Percentiles rank a stretch among this genome's conserved stretches.
Conservation (phyloP, 331 rosid genomes). For the Prunus yedoensis region DNA sequence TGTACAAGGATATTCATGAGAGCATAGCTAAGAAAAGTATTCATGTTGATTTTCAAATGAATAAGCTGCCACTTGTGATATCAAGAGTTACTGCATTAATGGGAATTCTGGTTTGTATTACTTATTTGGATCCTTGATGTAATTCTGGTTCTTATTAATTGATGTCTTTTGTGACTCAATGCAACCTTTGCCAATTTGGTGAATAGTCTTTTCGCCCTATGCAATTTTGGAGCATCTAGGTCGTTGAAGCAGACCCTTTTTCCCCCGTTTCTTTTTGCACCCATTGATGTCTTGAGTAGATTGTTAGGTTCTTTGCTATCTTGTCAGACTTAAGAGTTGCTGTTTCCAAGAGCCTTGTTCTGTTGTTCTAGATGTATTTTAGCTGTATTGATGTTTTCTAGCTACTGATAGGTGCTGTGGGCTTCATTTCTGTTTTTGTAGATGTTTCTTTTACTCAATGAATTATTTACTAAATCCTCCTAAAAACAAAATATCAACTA, state of each 20-base stretch:
- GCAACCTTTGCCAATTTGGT: not conserved
- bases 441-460: not conserved
- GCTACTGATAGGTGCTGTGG: not conserved
- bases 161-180: not conserved
- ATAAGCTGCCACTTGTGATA: slow-evolving; percentile 79
- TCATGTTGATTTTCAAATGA: slow-evolving; percentile 46
- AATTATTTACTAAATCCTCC: too few species aligned
- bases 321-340: not conserved
- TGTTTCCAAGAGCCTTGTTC: not conserved
- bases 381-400: not conserved
- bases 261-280: not conserved
- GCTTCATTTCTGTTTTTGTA: not conserved
- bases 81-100: slow-evolving; percentile 82
- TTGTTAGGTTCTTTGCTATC: not conserved
- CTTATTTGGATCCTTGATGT: not conserved
- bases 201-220: not conserved
- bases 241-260: not conserved
- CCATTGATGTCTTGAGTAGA: not conserved
- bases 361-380: not conserved
- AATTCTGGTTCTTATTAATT: not conserved
- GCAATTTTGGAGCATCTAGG: not conserved
- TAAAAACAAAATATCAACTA: too few species aligned
- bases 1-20: slow-evolving; percentile 55
- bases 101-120: slow-evolving; percentile 82
- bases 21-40: slow-evolving; percentile 44